Evolutionary conservation across 805 yeast species (phyloP).

Genomic region (Komagataella phaffii): DNA sequence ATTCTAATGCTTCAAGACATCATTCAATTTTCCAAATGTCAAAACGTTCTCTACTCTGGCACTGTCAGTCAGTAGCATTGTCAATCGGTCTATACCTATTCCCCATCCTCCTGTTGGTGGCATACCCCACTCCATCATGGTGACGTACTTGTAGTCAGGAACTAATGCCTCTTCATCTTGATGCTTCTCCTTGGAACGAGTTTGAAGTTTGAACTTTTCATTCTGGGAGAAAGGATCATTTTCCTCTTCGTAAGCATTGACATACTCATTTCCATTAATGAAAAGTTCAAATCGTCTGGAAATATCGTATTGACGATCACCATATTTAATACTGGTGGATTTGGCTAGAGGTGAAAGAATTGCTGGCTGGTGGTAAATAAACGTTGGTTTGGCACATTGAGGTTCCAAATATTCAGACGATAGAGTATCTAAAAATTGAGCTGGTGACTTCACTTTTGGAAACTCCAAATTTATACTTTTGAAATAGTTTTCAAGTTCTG

Average conservation of each 20-base stretch:
- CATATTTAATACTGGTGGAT: constrained; percentile 24
- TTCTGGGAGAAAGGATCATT: constrained; percentile 70
- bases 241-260: constrained; percentile 94
- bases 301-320: constrained; percentile 20
- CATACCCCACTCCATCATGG: constrained; percentile 80
- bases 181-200: constrained; percentile 26
- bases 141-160: constrained; percentile 62
- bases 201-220: constrained; percentile 50
- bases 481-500: constrained; percentile 27
- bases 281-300: constrained; percentile 79
- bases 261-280: constrained; percentile 66
- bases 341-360: constrained; percentile 83
- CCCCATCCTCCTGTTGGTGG: constrained; percentile 99
- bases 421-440: constrained; percentile 51
- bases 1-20: constrained; percentile 48
- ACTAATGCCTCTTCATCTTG: constrained; percentile 50
- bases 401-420: constrained; percentile 55
- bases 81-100: constrained; percentile 79
- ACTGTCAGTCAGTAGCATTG: constrained; percentile 60
- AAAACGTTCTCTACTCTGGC: constrained; percentile 64
- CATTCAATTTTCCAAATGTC: constrained; percentile 61
- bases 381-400: constrained; percentile 47
- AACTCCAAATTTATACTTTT: constrained; percentile 17
- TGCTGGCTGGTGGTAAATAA: constrained; percentile 76
- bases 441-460: constrained; percentile 31